These are phyloP conservation scores for Chamaecrista fasciculata DNA, from an alignment of 306 rosid genomes.

Conservation along the genomic window DNA sequence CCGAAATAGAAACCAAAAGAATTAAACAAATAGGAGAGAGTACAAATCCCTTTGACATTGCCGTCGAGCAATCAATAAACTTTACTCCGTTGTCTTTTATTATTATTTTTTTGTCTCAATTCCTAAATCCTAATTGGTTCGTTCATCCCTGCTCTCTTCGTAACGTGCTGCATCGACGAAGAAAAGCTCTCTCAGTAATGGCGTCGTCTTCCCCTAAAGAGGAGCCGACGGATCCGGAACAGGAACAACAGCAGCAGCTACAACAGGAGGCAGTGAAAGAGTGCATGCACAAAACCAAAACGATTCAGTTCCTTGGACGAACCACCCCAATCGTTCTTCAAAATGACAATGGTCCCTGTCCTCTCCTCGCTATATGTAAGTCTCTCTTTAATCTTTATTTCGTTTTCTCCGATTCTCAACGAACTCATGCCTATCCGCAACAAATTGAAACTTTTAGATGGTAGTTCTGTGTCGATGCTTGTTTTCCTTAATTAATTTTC, in stretches of 20 bases:
- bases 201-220: conserved; percentile 46
- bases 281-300: conserved; percentile 74
- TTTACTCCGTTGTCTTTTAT: neutral
- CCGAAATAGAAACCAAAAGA: neutral
- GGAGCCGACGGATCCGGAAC: conserved; percentile 31
- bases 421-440: neutral
- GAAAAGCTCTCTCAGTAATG: conserved; percentile 30
- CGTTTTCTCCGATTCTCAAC: neutral
- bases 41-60: neutral
- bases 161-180: neutral
- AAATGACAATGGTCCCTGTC: conserved; percentile 99
- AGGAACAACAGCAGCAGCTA: conserved; percentile 9
- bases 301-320: conserved; percentile 87
- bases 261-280: conserved; percentile 45
- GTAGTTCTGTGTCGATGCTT: neutral
- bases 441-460: conserved; percentile 12
- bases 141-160: neutral
- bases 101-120: no score
- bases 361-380: conserved; percentile 97
- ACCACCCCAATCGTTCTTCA: conserved; percentile 87
- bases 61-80: neutral
- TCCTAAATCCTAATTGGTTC: neutral
- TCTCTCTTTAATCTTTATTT: conserved; percentile 18
- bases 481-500: neutral
- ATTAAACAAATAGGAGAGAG: neutral